Evolutionary conservation across 768 basidiomycete genomes (phyloP).

Genomic region (Tylopilus intermedius): DNA sequence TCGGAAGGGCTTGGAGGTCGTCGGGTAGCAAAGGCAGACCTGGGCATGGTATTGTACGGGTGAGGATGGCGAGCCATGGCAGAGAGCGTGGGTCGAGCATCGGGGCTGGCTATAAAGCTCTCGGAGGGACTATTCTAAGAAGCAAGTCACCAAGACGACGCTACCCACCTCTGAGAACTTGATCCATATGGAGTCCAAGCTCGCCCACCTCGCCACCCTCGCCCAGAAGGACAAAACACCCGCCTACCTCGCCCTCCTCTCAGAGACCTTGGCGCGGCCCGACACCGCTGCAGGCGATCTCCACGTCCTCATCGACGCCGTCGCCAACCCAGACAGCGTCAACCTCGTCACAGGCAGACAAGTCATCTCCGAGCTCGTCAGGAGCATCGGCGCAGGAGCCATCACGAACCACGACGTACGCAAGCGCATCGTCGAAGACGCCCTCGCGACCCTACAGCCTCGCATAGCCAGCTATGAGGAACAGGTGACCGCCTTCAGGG

Average conservation of each 20-base stretch:
- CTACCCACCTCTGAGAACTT: background rate
- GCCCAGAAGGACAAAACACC: conserved; percentile 82
- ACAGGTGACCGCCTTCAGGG: conserved; percentile 53
- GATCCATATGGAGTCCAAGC: conserved; percentile 50
- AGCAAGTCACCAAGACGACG: conserved; percentile 25
- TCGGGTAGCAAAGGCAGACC: conserved; percentile 29
- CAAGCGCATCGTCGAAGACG: conserved; percentile 72
- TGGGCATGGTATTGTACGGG: conserved; percentile 11
- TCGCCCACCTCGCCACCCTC: conserved; percentile 57
- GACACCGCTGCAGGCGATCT: conserved; percentile 46
- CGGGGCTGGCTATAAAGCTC: too few species aligned
- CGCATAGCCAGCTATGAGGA: conserved; percentile 91
- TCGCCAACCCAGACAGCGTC: conserved; percentile 75
- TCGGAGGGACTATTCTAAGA: too few species aligned
- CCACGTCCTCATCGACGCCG: conserved; percentile 69
- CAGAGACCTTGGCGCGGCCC: conserved; percentile 54
- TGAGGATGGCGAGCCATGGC: conserved; percentile 30
- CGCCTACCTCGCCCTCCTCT: conserved; percentile 65
- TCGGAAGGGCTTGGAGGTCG: conserved; percentile 39
- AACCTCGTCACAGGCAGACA: conserved; percentile 87
- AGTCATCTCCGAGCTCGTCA: conserved; percentile 81
- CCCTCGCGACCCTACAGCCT: conserved; percentile 65
- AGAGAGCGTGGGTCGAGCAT: background rate
- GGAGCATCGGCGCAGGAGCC: conserved; percentile 51
- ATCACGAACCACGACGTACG: conserved; percentile 53